Base-by-base conservation (phyloP, 2,329 filamentous ascomycete species). In the Onygenales sp. region DNA sequence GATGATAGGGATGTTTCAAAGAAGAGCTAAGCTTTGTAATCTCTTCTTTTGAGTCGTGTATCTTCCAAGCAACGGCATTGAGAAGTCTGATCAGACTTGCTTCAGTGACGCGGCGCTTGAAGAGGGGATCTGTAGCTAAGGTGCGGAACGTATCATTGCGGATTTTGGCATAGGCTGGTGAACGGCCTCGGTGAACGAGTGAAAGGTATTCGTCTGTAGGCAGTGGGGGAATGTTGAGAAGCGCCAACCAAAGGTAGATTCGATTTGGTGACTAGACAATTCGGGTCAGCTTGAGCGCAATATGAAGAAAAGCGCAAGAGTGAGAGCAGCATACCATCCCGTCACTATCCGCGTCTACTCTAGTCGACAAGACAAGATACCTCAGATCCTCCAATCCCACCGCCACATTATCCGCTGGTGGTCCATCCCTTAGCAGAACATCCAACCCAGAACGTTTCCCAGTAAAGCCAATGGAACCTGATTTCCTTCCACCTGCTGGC, bases 91-190 rank as follows among this genome's bases (percentile, higher is more conserved):
- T 97, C 43, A 98, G 75, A 69, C 88, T 95, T 57, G 94, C 94
- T 71, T 98, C 93, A 54, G 89, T 95, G 55, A 98, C 93, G 54
- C 92, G 86, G 35, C 93, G 84, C 57, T 93, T 88, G 76, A 97
- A 98, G 38, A 98, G 82, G n/a, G 92, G 91, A 65, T 98, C 93
- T 50, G 92, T 96, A 35, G 93, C 93, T 52, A 98, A 78, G 0
- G 93, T 98, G 62, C 93, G 89, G 70, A 97, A 97, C 42, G 93
- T 96, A 70, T 98, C 93, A 72, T 98, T 96, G 68, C 91, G 88
- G 66, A 98, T 98, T 74, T 98, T 98, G 64, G 89, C 84, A 73
- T 98, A 95, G 45, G 90, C 91, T 0, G 92, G 91, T 2, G 92
- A 97, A 27, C 92, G 87, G 58, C 93, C 92, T 58, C 93, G 89